Base-by-base conservation (phyloP, 2,329 filamentous ascomycete species). In the Teratosphaeria epicoccoides region DNA sequence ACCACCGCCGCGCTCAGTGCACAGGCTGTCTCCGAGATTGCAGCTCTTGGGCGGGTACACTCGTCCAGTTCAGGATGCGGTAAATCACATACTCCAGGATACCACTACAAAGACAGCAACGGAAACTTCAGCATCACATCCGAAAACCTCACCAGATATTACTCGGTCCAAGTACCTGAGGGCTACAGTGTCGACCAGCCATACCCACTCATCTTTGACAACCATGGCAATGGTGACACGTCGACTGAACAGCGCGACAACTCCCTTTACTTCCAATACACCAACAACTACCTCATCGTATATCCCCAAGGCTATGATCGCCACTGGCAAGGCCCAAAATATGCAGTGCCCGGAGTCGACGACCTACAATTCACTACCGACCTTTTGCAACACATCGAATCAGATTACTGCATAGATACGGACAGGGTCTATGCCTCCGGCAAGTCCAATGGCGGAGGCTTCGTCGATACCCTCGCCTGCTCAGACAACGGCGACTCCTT, bases 371-470 rank as follows among this genome's bases (percentile, higher is more conserved):
- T 76, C 60, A 73, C 68, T 20, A 56, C 69, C 3, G 70, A 74
- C 50, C 66, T 77, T 17, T 60, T 75, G 25, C 58, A 63, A 12
- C 57, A 71, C 25, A 56, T 77, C 10, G 59, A 68, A 49, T 52
- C 61, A 9, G 59, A 60, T 3, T 73, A 73, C 59, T 78, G 75
- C 60, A 68, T 78, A 55, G 71, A 77, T 53, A 54, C 63, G 1
- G 57, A 59, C 4, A 69, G 68, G 7, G 64, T 78, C 43, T 78
- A 76, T 54, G 70, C 70, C 11, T 68, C 69, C 1, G 75, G 74
- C 45, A 79, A 81, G 57, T 79, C 70, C 57, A 79, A 81, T 46
- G 78, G 77, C 5, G 79, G 75, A 1, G 78, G 72, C 10, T 65
- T 66, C 29, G 71, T 72, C 2, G 71, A 70, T 22, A 58, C 70